Conservation (phyloP, 1,139 yeast genomes). For the Lodderomyces orthopsilosis region DNA sequence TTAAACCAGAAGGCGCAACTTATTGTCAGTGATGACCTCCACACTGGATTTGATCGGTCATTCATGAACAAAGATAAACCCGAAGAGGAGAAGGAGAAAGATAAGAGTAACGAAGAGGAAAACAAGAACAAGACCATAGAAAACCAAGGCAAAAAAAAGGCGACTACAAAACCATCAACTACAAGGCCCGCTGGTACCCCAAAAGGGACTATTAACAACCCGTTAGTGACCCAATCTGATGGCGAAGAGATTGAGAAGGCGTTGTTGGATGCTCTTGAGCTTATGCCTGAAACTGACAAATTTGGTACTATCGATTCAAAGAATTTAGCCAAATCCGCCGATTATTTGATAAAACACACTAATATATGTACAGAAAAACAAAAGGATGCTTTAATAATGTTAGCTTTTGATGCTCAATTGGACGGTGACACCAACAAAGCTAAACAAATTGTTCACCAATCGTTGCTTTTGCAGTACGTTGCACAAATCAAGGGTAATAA, state of each 20-base stretch:
- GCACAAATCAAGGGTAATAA: constrained; percentile 54
- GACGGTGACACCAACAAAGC: constrained; percentile 53
- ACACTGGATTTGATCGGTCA: constrained; percentile 90
- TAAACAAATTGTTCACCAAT: constrained; percentile 70
- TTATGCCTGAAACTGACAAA: constrained; percentile 57
- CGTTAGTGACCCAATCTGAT: constrained; percentile 13
- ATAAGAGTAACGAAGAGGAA: too few species aligned
- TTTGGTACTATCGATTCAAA: constrained; percentile 58
- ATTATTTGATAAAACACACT: constrained; percentile 57
- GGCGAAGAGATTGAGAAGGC: constrained; percentile 21
- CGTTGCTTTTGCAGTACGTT: constrained; percentile 76
- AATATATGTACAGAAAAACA: constrained; percentile 76
- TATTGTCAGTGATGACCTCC: constrained; percentile 87
- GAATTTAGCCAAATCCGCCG: constrained; percentile 48
- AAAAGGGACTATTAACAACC: constrained; percentile 28
- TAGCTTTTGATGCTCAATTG: constrained; percentile 82
- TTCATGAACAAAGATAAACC: constrained; percentile 61
- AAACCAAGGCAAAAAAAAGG: constrained; percentile 9
- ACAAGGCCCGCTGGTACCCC: constrained; percentile 20
- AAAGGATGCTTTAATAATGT: constrained; percentile 90
- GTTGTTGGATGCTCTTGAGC: constrained; percentile 32
- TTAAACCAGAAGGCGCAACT: constrained; percentile 68
- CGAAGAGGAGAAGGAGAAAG: constrained; percentile 18
- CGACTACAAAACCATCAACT: constrained; percentile 4
- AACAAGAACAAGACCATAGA: constrained; percentile 18